Evolutionary conservation across 164 flowering plant genomes (phyloP), one percentile per base, ranked within the genome.

Genomic region (Liquidambar formosana): DNA sequence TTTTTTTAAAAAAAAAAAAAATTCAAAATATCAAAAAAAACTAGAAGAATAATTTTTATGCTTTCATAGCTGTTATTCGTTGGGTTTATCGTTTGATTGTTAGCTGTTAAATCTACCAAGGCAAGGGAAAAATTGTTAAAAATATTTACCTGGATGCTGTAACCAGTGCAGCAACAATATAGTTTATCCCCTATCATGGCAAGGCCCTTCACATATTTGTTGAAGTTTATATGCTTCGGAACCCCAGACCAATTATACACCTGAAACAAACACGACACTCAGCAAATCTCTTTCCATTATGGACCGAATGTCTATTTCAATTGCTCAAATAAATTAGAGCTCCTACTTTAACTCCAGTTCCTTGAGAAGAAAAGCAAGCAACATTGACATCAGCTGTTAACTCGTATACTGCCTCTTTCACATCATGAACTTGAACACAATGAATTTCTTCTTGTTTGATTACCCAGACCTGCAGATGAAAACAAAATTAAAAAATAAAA

Each of bases 121-220:
- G 18, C 6, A 14, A 16, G 10, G 61, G 21, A 25, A 12, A 27
- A 33, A 15, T 0, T 8, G 14, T 1, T 22, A 3, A 64, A 26
- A 16, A 4, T 27, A 46, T 44, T 74, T 73, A 88, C 96, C 93
- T 83, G 90, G 70, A 90, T 83, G 64, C 81, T 76, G 79, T 78
- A 85, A 69, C 87, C 89, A 41, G 83, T 83, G 81, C 87, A 84
- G 38, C 93, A 89, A 64, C 93, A 88, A 44, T 85, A 88, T 5
- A 90, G 75, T 61, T 70, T 88, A 41, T 76, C 79, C 2, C 72
- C 79, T 2, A 67, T 47, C 82, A 88, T 80, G 68, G 84, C 82
- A 43, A 88, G 79, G 66, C 85, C 73, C 67, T 82, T 90, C 23
- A 87, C 91, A 66, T 72, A 10, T 80, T 82, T 88, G 79, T 83